phyloP scores from a whole-genome alignment of 805 yeast genomes.

The Hanseniaspora singularis region DNA sequence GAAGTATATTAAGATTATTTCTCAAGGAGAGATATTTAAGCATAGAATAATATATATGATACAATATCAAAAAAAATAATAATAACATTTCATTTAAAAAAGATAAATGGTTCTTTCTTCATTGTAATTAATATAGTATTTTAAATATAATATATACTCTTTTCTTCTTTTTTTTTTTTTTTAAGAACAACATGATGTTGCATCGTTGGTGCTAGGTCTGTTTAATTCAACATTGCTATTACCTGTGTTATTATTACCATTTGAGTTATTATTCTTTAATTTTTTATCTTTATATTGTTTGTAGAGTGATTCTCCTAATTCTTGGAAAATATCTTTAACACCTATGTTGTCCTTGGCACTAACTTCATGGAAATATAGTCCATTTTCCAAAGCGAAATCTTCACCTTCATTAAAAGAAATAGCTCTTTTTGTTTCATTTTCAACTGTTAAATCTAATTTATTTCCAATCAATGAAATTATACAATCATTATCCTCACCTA shows the following conservation, averaged over 20 bases:
- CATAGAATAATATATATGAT: too few relatives aligned
- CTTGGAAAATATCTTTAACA: slow-evolving; percentile 37
- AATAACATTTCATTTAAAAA: too few relatives aligned
- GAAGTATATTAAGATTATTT: too few relatives aligned
- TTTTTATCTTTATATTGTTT: slow-evolving; percentile 20
- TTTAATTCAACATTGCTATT: slow-evolving; percentile 29
- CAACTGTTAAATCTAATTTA: slow-evolving; percentile 49
- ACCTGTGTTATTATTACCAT: slow-evolving; percentile 15
- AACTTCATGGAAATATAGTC: slow-evolving; percentile 41
- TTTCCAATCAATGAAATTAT: slow-evolving; percentile 83
- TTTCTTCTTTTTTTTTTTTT: neutral
- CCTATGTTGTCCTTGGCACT: slow-evolving; percentile 49
- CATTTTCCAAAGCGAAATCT: slow-evolving; percentile 44
- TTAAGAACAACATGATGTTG: slow-evolving; percentile 33
- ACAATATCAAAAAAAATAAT: too few relatives aligned
- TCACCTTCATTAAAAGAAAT: slow-evolving; percentile 37
- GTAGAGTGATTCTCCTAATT: slow-evolving; percentile 38
- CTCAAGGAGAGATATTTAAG: too few relatives aligned
- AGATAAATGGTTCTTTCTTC: too few relatives aligned
- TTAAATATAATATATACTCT: too few relatives aligned
- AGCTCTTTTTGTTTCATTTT: slow-evolving; percentile 26
- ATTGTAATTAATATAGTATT: too few relatives aligned
- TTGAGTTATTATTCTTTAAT: slow-evolving; percentile 16
- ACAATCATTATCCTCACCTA: slow-evolving; percentile 45
- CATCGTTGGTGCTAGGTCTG: slow-evolving; percentile 36